These are phyloP conservation scores for Torulaspora microellipsoides DNA, from an alignment of 805 yeast genomes.

Conservation along the genomic window DNA sequence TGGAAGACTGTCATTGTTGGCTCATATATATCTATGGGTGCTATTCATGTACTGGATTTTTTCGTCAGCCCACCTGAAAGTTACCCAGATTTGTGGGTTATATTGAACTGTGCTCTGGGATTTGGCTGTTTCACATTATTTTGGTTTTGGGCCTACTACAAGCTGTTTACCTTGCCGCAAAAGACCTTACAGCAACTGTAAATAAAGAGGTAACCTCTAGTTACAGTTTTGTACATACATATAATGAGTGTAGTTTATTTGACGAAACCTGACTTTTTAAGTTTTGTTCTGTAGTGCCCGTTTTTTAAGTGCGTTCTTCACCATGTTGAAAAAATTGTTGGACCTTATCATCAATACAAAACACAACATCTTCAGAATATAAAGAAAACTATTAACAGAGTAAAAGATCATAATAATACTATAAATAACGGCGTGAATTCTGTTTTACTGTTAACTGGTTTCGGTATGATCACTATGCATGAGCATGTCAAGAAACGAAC, in stretches of 20 bases:
- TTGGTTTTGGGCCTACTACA: conserved; percentile 79
- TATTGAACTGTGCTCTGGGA: conserved; percentile 67
- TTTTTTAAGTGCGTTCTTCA: no score
- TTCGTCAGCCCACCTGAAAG: conserved; percentile 47
- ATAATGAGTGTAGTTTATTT: neutral
- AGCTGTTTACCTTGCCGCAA: conserved; percentile 37
- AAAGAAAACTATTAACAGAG: no score
- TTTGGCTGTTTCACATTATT: conserved; percentile 70
- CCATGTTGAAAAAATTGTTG: no score
- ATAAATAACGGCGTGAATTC: no score
- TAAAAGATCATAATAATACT: no score
- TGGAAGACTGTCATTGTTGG: conserved; percentile 49
- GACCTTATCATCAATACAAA: no score
- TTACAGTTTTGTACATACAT: neutral
- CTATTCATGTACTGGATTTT: conserved; percentile 52
- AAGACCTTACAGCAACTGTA: conserved; percentile 26
- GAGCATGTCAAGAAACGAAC: no score
- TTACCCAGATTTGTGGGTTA: conserved; percentile 84
- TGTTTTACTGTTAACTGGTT: no score
- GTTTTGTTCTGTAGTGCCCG: neutral
- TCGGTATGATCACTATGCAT: no score
- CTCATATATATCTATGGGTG: conserved; percentile 49
- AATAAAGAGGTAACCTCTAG: neutral
- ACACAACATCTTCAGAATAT: no score
- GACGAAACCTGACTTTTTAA: neutral